These are phyloP conservation scores for Xylariaceae sp. DNA, from an alignment of 2,329 filamentous ascomycete genomes.

Conservation along the genomic window DNA sequence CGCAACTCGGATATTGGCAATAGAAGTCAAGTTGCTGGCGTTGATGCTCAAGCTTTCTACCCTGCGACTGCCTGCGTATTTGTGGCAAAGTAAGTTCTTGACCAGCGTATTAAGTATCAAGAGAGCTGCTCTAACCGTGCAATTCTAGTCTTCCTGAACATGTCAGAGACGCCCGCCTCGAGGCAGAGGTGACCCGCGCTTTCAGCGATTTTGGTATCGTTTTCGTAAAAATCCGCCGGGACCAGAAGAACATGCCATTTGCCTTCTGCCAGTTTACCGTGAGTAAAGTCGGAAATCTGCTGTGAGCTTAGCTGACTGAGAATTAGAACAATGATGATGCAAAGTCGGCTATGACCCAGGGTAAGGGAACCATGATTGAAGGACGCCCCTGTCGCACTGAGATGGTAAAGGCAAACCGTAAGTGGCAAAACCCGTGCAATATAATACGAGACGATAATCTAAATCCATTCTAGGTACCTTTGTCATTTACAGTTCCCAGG, in stretches of 20 bases:
- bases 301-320: conserved; percentile 29
- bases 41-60: conserved; percentile 56
- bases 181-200: conserved; percentile 52
- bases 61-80: conserved; percentile 63
- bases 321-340: conserved; percentile 53
- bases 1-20: conserved; percentile 14
- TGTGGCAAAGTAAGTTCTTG: conserved; percentile 62
- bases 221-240: conserved; percentile 66
- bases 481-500: conserved; percentile 47
- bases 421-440: conserved; percentile 31
- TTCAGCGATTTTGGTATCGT: conserved; percentile 60
- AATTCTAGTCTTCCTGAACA: conserved; percentile 52
- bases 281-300: conserved; percentile 31
- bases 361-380: conserved; percentile 52
- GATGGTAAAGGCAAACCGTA: conserved; percentile 61
- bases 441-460: conserved; percentile 16
- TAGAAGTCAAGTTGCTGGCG: conserved; percentile 32
- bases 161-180: conserved; percentile 53
- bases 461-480: conserved; percentile 48
- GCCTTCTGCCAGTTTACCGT: conserved; percentile 67
- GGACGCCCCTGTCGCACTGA: conserved; percentile 63
- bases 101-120: not conserved
- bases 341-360: conserved; percentile 48
- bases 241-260: conserved; percentile 61
- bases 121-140: not conserved